Percentiles rank a stretch among this genome's conserved stretches.
Conservation (phyloP, 768 basidiomycete species). For the Agrocybe chaxingu region DNA sequence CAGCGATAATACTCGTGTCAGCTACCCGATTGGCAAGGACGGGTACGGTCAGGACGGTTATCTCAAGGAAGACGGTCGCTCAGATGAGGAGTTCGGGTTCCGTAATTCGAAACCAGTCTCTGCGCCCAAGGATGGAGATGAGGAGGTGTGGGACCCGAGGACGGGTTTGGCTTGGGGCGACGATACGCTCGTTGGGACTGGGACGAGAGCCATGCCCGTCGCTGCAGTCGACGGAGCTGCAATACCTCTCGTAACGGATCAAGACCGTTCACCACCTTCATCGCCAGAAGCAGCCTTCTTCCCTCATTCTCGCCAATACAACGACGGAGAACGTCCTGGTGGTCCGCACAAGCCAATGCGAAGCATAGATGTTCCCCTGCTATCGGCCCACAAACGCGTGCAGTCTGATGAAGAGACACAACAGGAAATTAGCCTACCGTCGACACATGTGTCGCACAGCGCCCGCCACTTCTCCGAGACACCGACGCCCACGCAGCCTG, state of each 20-base stretch:
- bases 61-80: not conserved
- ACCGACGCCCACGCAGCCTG: too few relatives aligned
- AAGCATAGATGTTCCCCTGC: too few relatives aligned
- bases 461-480: too few relatives aligned
- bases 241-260: constrained; percentile 6
- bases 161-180: constrained; percentile 4
- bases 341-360: too few relatives aligned
- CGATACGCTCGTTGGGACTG: not conserved
- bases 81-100: constrained; percentile 4
- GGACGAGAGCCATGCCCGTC: not conserved
- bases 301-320: not conserved
- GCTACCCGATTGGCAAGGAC: not conserved
- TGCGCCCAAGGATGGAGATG: not conserved
- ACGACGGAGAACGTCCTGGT: too few relatives aligned
- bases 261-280: not conserved
- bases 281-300: not conserved
- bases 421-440: too few relatives aligned
- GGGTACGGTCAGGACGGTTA: not conserved
- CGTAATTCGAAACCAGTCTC: not conserved
- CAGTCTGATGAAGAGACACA: too few relatives aligned
- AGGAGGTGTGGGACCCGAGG: constrained; percentile 11
- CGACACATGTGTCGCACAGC: too few relatives aligned
- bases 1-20: constrained; percentile 6
- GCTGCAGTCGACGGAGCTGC: not conserved
- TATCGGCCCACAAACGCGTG: too few relatives aligned